phyloP scores from a whole-genome alignment of 495 filamentous ascomycete species.

The Aspergillus mulundensis region DNA sequence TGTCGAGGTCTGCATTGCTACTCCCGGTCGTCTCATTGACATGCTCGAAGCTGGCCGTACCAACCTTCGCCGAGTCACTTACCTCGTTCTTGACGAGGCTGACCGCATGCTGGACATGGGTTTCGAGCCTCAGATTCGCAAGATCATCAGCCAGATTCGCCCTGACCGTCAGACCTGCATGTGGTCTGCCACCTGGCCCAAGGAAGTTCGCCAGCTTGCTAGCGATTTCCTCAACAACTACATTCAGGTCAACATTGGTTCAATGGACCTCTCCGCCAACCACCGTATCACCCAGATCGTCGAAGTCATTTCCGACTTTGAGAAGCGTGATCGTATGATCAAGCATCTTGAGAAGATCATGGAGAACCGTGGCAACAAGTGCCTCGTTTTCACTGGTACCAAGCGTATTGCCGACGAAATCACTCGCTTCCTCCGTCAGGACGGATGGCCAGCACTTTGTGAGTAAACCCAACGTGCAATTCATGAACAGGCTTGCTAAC shows the following conservation, averaged over 20 bases:
- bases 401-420: conserved; percentile 99
- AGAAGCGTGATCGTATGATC: conserved; percentile 96
- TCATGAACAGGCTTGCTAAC: conserved; percentile 23
- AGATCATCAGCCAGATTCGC: conserved; percentile 95
- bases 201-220: conserved; percentile 95
- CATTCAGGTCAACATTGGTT: conserved; percentile 99
- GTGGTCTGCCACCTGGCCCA: conserved; percentile 99
- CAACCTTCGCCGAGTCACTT: conserved; percentile 96
- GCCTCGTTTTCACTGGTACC: conserved; percentile 93
- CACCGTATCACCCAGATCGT: conserved; percentile 98
- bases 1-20: conserved; percentile 97
- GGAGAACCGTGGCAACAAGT: conserved; percentile 91
- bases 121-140: conserved; percentile 99
- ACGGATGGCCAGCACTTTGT: conserved; percentile 98
- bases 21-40: conserved; percentile 94
- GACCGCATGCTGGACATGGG: conserved; percentile 99
- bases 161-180: conserved; percentile 99
- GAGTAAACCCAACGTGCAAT: conserved; percentile 40
- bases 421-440: conserved; percentile 96
- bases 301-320: conserved; percentile 90
- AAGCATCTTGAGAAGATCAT: conserved; percentile 98
- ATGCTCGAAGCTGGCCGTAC: conserved; percentile 98
- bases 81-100: conserved; percentile 95
- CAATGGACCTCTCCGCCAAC: conserved; percentile 93
- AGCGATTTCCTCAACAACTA: conserved; percentile 92